Evolutionary conservation across 192 early-diverging fungal species (phyloP).

Genomic region (Coemansia sp.): DNA sequence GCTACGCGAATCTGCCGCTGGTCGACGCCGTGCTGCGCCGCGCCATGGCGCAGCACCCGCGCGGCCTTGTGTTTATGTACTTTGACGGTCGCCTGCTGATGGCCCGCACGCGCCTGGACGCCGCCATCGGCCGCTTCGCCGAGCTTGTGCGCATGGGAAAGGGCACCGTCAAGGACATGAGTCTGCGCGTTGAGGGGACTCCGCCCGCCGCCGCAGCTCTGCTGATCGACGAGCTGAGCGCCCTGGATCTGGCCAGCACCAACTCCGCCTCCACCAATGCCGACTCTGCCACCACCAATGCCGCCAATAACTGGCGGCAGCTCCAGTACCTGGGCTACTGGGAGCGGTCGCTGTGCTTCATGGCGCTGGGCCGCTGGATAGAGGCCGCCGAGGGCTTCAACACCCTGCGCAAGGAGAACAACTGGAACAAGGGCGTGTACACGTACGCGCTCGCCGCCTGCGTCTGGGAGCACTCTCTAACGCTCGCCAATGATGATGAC

Average conservation of each 20-base stretch:
- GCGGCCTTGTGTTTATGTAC: constrained; percentile 74
- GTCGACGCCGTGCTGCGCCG: constrained; percentile 62
- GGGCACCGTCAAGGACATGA: constrained; percentile 16
- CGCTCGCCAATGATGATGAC: too few relatives aligned
- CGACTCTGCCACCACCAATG: neutral
- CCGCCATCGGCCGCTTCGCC: constrained; percentile 65
- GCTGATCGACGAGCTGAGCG: constrained; percentile 25
- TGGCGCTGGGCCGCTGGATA: constrained; percentile 65
- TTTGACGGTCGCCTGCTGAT: constrained; percentile 69
- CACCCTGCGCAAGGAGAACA: constrained; percentile 73
- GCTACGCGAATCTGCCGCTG: constrained; percentile 67
- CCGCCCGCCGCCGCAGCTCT: constrained; percentile 29
- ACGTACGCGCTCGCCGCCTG: constrained; percentile 71
- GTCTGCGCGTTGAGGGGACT: constrained; percentile 2
- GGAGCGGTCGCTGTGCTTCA: constrained; percentile 73
- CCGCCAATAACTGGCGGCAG: constrained; percentile 65
- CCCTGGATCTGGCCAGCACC: constrained; percentile 60
- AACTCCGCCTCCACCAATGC: neutral
- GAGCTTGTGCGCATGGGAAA: constrained; percentile 20
- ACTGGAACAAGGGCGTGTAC: constrained; percentile 87
- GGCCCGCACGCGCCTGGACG: constrained; percentile 58
- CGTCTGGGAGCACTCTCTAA: constrained; percentile 58
- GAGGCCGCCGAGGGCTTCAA: constrained; percentile 64
- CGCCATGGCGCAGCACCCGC: constrained; percentile 62
- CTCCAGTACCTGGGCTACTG: constrained; percentile 82